Evolutionary conservation across 2,329 filamentous ascomycete genomes (phyloP).

Genomic region (Fonsecaea nubica): DNA sequence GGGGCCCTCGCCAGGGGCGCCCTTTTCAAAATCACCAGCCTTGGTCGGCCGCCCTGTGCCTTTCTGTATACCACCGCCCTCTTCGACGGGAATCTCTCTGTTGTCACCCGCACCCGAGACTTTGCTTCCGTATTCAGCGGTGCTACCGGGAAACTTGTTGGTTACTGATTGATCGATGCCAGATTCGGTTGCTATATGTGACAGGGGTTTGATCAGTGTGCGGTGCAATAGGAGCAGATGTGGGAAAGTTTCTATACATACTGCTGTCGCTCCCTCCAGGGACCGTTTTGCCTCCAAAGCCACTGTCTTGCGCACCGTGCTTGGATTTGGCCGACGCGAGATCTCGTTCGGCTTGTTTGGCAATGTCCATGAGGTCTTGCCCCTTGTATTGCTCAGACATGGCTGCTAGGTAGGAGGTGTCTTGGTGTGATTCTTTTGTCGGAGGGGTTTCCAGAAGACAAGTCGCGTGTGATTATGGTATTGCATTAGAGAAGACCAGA

Average conservation of each 20-base stretch:
- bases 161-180: conserved; percentile 51
- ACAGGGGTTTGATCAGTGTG: neutral
- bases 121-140: conserved; percentile 48
- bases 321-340: conserved; percentile 51
- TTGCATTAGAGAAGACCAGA: neutral
- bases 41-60: conserved; percentile 44
- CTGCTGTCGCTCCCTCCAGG: conserved; percentile 48
- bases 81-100: conserved; percentile 50
- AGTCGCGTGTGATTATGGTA: neutral
- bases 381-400: conserved; percentile 36
- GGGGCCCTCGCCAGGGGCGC: conserved; percentile 38
- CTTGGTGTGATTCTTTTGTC: neutral
- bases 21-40: conserved; percentile 46
- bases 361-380: conserved; percentile 39
- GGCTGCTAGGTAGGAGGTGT: neutral
- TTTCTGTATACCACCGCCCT: conserved; percentile 47
- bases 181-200: conserved; percentile 44
- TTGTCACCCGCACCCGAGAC: conserved; percentile 48
- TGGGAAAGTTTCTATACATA: conserved; percentile 38
- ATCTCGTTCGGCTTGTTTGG: conserved; percentile 48
- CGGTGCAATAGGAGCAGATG: neutral
- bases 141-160: conserved; percentile 47
- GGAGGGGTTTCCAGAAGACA: neutral
- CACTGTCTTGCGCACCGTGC: conserved; percentile 43
- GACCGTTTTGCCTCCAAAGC: conserved; percentile 37